A percentile compares a stretch with the other conserved stretches of the same genome.
phyloP scores from a whole-genome alignment of 2,329 filamentous ascomycete genomes.

The Botrytis porri region DNA sequence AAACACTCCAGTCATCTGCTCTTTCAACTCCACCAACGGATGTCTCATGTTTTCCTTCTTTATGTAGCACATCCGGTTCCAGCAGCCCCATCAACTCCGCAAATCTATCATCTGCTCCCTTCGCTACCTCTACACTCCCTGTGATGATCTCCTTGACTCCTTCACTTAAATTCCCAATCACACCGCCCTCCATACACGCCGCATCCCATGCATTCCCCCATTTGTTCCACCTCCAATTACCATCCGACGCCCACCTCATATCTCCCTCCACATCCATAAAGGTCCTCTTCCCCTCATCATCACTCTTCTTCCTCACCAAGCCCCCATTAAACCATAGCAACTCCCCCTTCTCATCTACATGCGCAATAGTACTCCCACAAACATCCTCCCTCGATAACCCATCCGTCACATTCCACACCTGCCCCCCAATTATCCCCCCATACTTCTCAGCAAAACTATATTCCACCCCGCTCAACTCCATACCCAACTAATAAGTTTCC shows the following conservation, averaged over 20 bases:
- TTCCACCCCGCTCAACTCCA: slow-evolving; percentile 41
- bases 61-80: neutral
- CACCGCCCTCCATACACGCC: neutral
- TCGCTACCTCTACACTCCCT: neutral
- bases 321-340: neutral
- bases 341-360: neutral
- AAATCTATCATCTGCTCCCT: neutral
- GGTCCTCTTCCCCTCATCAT: neutral
- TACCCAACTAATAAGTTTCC: slow-evolving; percentile 47
- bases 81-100: neutral
- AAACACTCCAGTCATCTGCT: neutral
- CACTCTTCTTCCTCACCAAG: neutral
- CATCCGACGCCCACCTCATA: neutral
- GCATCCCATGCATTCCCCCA: neutral
- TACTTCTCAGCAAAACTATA: slow-evolving; percentile 45
- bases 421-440: slow-evolving; percentile 43
- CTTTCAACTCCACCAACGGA: neutral
- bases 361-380: neutral
- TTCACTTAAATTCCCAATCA: neutral
- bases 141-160: neutral
- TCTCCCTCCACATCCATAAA: neutral
- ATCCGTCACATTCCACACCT: slow-evolving; percentile 2
- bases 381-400: neutral
- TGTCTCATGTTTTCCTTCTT: neutral
- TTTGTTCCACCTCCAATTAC: neutral